Conservation (phyloP, 306 rosid species). For the Cercis canadensis region DNA sequence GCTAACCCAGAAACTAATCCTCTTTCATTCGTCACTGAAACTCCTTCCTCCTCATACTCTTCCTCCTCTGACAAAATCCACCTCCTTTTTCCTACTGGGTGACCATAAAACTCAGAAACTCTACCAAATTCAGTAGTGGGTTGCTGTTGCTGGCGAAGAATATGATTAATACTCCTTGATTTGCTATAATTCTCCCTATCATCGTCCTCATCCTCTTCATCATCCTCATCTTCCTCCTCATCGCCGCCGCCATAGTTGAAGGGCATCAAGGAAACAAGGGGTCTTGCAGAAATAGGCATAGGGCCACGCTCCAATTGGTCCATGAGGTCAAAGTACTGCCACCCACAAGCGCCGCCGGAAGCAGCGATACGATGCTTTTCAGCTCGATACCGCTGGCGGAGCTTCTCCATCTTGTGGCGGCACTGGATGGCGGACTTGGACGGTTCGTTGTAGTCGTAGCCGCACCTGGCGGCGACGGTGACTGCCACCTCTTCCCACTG, state of each 20-base stretch:
- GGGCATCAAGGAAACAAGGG: constrained; percentile 36
- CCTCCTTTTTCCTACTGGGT: constrained; percentile 31
- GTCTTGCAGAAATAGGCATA: constrained; percentile 69
- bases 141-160: constrained; percentile 47
- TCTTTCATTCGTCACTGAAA: constrained; percentile 8
- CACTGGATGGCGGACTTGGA: constrained; percentile 76
- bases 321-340: constrained; percentile 85
- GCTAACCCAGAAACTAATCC: constrained; percentile 54
- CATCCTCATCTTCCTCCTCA: background rate
- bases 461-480: constrained; percentile 83
- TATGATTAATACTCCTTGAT: constrained; percentile 54
- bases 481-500: constrained; percentile 96
- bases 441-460: constrained; percentile 61
- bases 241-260: background rate
- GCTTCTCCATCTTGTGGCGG: constrained; percentile 96
- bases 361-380: constrained; percentile 46
- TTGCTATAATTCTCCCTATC: constrained; percentile 29
- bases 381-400: constrained; percentile 86
- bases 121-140: constrained; percentile 34
- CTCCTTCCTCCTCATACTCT: constrained; percentile 22
- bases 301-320: constrained; percentile 81
- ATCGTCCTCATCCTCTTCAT: constrained; percentile 18
- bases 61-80: constrained; percentile 23
- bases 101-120: constrained; percentile 20
- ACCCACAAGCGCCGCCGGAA: constrained; percentile 27